Conservation (phyloP, 345 rosid species). For the Dipteronia sinensis region DNA sequence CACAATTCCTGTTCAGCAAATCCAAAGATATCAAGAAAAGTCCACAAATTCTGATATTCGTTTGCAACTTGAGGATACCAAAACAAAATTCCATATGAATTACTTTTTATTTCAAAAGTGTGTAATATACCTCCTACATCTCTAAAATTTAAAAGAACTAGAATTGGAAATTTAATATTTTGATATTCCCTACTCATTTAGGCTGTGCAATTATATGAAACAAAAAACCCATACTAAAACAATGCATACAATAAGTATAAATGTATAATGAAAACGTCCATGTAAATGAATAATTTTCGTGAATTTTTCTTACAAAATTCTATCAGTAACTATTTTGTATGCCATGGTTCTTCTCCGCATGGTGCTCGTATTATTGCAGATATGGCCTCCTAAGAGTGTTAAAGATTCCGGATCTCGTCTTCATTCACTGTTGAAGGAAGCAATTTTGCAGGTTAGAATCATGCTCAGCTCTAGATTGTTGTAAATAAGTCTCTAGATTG, state of each 20-base stretch:
- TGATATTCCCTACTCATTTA: neutral
- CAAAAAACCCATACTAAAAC: neutral
- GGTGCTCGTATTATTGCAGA: conserved; percentile 49
- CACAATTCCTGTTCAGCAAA: neutral
- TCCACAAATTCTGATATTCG: neutral
- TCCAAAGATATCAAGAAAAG: neutral
- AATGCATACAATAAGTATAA: neutral
- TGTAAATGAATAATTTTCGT: neutral
- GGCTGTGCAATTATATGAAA: neutral
- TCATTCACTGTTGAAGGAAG: conserved; percentile 86
- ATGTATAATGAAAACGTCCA: no score
- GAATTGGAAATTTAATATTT: no score
- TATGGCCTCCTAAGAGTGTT: conserved; percentile 98
- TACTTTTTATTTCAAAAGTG: neutral
- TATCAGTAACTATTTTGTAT: neutral
- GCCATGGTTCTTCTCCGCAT: conserved; percentile 12
- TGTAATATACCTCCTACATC: neutral
- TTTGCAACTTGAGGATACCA: neutral
- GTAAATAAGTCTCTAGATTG: conserved; percentile 19
- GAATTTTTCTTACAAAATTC: neutral
- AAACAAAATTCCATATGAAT: neutral
- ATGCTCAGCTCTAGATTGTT: conserved; percentile 19
- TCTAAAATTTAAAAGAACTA: neutral
- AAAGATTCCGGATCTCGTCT: conserved; percentile 91
- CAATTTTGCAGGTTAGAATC: conserved; percentile 69